Evolutionary conservation across 192 early-diverging fungal genomes (phyloP), one percentile per base, ranked within the genome.

Genomic region (Mortierella hygrophila): DNA sequence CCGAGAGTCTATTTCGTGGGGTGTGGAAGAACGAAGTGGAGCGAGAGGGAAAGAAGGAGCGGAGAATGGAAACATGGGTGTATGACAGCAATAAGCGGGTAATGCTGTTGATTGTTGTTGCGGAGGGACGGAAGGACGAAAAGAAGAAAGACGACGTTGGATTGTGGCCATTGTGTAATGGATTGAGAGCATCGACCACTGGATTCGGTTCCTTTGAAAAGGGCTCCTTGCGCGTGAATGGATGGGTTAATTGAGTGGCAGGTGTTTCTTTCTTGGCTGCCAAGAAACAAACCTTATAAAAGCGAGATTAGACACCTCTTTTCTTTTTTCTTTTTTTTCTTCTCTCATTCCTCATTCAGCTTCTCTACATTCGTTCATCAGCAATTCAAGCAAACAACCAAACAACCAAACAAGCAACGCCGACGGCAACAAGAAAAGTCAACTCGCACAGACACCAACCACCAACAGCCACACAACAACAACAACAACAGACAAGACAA

Each of bases 1-100:
- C 60, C 60, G 60, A 65, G 60, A 32, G 60, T 65, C 23, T 65
- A 65, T 65, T 32, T 65, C 29, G 60, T 65, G 60, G 60, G 29
- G 60, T 32, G 60, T 32, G 60, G 29, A 13, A 35, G n/a, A 32
- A 5, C 5, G 6, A 60, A 26, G 55, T 23, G n/a, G 55, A 60
- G 55, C 55, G 55, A 55, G 23, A 32, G 11, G 60, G 11, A 65
- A 60, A 13, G 11, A 4, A 65, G 11, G 60, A 15, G 29, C 60
- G 60, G 60, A 32, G 60, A 65, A 65, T 65, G 60, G 60, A 65
- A 52, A 63, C 11, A 23, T 1, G 35, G 35, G 35, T 35, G 57
- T 44, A 11, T 46, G 2, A 46, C 11, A 46, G 35, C 13, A 29
- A 32, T 13, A 65, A 3, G 60, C 29, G 29, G 55, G 55, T 26